A percentile compares a stretch with the other conserved stretches of the same genome.
These are phyloP conservation scores for Trebouxia sp. DNA, from an alignment of 139 green algal species.

Conservation along the genomic window DNA sequence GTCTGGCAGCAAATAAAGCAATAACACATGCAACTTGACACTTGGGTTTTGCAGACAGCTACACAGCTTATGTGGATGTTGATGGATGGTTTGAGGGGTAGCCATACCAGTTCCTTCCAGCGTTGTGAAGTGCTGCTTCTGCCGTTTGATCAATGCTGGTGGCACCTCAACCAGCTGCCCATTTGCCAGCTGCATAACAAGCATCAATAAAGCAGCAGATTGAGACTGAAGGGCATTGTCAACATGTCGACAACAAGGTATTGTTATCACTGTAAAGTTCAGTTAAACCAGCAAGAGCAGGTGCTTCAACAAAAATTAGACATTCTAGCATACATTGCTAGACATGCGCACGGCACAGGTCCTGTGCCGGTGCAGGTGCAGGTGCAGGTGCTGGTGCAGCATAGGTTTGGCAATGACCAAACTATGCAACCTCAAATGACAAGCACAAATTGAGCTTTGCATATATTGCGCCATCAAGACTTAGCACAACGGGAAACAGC, in stretches of 20 bases:
- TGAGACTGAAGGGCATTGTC: background rate
- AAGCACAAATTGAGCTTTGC: too few species aligned
- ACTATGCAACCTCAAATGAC: background rate
- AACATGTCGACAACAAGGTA: too few species aligned
- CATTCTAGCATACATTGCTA: background rate
- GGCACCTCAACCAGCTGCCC: slow-evolving; percentile 74
- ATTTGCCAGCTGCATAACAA: slow-evolving; percentile 49
- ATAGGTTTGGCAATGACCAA: background rate
- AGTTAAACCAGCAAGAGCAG: background rate
- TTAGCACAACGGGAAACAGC: too few species aligned
- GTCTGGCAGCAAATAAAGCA: background rate
- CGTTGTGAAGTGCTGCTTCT: slow-evolving; percentile 81
- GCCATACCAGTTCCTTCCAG: slow-evolving; percentile 51
- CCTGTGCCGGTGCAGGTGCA: too few species aligned
- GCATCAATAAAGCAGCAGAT: background rate
- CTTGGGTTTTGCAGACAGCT: background rate
- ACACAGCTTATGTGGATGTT: background rate
- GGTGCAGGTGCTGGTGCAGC: background rate
- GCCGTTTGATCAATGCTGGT: slow-evolving; percentile 74
- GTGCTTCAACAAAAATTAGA: background rate
- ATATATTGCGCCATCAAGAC: too few species aligned
- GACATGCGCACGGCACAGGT: background rate
- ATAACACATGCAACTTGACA: background rate
- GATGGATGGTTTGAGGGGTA: background rate
- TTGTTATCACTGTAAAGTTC: too few species aligned